Evolutionary conservation across 2,329 filamentous ascomycete genomes (phyloP), one percentile per base, ranked within the genome.

Genomic region (Aspergillus novoparasiticus): DNA sequence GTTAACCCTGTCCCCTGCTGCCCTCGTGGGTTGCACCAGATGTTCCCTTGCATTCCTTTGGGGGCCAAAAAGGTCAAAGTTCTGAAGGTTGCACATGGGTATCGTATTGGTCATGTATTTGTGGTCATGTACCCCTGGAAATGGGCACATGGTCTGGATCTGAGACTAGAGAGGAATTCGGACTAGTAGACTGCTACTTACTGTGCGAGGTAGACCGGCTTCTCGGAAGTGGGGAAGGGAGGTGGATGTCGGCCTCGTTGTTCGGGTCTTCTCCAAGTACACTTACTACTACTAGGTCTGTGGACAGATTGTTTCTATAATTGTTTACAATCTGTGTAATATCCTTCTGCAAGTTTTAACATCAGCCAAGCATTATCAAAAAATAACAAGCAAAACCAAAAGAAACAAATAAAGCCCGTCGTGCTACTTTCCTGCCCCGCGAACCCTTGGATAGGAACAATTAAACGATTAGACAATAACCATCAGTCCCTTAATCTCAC

Each of bases 131-230:
- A 36, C 43, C 57, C n/a, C 45, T 50, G 23, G 19, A 41, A 23
- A 43, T 39, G 21, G 28, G n/a, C 57, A 41, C 57, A 50, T 30
- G 57, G 57, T 34, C 46, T 39, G 45, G 57, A 55, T 55, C 51
- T 55, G 51, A 55, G 32, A 55, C 51, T 55, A 55, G 51, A 32
- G 32, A 55, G 21, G 32, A n/a, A 36, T 16, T 14, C 12, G 34
- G 12, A 36, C 5, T 36, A 14, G 34, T 36, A 36, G 11, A 16
- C 34, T 36, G 26, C 34, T 36, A 16, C 36, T 8, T 39, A 3
- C 36, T 39, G 19, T 39, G 36, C 6, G 16, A 39, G 36, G 36
- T 36, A 12, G 16, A n/a, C 14, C 6, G 19, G 32, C 32, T 36
- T 36, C 12, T 36, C 34, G 34, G 34, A 23, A 14, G 51, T 55